Evolutionary conservation across 441 rosid species (phyloP), one percentile per base, ranked within the genome.

Genomic region (Pelargonium cotyledonis): DNA sequence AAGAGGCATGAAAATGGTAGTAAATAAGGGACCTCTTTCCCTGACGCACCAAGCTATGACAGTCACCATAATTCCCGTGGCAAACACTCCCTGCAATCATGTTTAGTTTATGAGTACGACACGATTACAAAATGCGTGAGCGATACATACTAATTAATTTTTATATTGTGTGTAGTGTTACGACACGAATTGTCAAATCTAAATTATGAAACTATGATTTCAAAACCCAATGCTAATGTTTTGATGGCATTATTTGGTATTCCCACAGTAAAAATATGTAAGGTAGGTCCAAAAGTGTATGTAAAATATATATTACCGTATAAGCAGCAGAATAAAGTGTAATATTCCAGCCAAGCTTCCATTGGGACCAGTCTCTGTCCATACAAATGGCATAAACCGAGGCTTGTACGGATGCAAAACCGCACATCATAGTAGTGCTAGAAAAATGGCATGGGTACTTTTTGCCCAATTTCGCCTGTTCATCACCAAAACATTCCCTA

Each of bases 271-370:
- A 5, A 21, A 60, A 60, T 0, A 19, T 15, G 8, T n/a, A n/a
- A n/a, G n/a, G n/a, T n/a, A n/a, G n/a, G n/a, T n/a, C n/a, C n/a
- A n/a, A n/a, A n/a, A n/a, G n/a, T n/a, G n/a, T n/a, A n/a, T n/a
- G n/a, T n/a, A n/a, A n/a, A n/a, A n/a, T n/a, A 44, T 11, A 43
- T 47, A 10, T 35, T 78, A 78, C 81, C 76, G 68, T 58, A 65
- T 68, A 78, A 68, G 47, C 55, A 43, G 44, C 70, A 2, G 68
- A 51, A 4, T 65, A 61, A 8, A 79, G 79, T 71, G 79, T 70
- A 9, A 79, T 64, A 41, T 79, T 75, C 81, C 76, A 79, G 43
- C 76, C 75, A 18, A 79, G 69, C 70, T 72, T 75, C 81, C 81
- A 75, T 38, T 57, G 40, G 2, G 63, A 53, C 77, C 68, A 72